Evolutionary conservation across 2,329 filamentous ascomycete species (phyloP).

Genomic region (Hirsutella minnesotensis): DNA sequence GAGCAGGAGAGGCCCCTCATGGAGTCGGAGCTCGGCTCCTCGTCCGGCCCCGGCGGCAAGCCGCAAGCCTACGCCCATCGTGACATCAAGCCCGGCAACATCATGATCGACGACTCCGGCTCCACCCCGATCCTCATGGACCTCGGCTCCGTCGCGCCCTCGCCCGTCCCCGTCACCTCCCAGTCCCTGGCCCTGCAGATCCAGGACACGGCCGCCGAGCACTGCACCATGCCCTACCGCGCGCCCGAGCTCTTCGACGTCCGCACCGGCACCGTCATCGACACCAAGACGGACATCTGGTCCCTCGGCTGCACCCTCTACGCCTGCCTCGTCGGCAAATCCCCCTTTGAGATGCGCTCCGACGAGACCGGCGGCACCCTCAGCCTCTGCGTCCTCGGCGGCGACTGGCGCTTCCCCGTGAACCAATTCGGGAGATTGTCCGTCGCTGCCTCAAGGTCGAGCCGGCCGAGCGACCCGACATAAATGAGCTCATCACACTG

Average conservation of each 20-base stretch:
- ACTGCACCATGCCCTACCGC: slow-evolving; percentile 97
- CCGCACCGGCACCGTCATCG: slow-evolving; percentile 80
- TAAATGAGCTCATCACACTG: slow-evolving; percentile 69
- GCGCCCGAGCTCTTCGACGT: slow-evolving; percentile 97
- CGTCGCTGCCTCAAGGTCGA: slow-evolving; percentile 78
- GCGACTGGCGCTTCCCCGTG: slow-evolving; percentile 92
- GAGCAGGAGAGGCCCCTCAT: slow-evolving; percentile 76
- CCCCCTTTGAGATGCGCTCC: slow-evolving; percentile 87
- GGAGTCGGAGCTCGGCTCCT: slow-evolving; percentile 57
- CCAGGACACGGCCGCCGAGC: slow-evolving; percentile 89
- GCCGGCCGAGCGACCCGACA: slow-evolving; percentile 74
- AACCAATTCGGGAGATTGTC: slow-evolving; percentile 77
- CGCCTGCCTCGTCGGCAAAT: slow-evolving; percentile 91
- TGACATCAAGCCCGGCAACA: slow-evolving; percentile 96
- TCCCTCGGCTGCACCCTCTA: slow-evolving; percentile 95
- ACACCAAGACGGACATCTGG: slow-evolving; percentile 98
- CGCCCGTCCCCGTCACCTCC: slow-evolving; percentile 80
- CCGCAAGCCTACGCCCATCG: slow-evolving; percentile 80
- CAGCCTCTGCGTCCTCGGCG: slow-evolving; percentile 82
- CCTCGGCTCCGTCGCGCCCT: slow-evolving; percentile 78
- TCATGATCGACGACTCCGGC: slow-evolving; percentile 94
- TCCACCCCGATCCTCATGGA: slow-evolving; percentile 92
- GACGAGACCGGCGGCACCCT: slow-evolving; percentile 93
- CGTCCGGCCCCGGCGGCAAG: slow-evolving; percentile 34
- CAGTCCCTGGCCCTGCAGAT: slow-evolving; percentile 82